A percentile compares a stretch with the other conserved stretches of the same genome.
Conservation (phyloP, 2,329 filamentous ascomycete genomes). For the Aspergillus arachidicola region DNA sequence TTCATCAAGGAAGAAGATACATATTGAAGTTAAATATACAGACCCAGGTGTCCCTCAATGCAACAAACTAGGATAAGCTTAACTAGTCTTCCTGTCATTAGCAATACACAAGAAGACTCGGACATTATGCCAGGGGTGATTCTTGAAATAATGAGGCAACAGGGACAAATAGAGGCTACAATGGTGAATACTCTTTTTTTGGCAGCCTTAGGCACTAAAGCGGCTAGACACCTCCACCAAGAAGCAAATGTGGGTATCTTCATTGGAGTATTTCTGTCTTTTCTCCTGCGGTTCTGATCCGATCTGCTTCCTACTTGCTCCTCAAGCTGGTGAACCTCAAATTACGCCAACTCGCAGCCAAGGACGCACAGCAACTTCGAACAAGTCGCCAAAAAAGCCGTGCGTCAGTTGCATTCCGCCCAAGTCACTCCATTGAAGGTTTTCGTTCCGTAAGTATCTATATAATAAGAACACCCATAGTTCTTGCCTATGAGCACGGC, state of each 20-base stretch:
- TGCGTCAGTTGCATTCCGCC: neutral
- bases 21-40: neutral
- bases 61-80: neutral
- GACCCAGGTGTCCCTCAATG: neutral
- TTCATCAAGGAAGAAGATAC: neutral
- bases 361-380: neutral
- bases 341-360: neutral
- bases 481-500: neutral
- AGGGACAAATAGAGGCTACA: neutral
- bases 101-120: neutral
- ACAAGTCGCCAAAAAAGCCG: neutral
- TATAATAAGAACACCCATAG: neutral
- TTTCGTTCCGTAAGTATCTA: neutral
- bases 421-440: too few relatives aligned
- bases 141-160: neutral
- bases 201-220: constrained; percentile 13
- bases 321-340: neutral
- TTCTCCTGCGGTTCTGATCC: neutral
- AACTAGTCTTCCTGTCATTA: neutral
- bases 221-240: constrained; percentile 12
- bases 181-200: neutral
- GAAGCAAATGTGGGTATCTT: neutral
- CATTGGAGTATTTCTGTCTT: constrained; percentile 2
- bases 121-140: neutral
- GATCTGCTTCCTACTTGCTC: neutral